Conservation (phyloP, 805 yeast genomes). For the Barnettozyma vustinii region DNA sequence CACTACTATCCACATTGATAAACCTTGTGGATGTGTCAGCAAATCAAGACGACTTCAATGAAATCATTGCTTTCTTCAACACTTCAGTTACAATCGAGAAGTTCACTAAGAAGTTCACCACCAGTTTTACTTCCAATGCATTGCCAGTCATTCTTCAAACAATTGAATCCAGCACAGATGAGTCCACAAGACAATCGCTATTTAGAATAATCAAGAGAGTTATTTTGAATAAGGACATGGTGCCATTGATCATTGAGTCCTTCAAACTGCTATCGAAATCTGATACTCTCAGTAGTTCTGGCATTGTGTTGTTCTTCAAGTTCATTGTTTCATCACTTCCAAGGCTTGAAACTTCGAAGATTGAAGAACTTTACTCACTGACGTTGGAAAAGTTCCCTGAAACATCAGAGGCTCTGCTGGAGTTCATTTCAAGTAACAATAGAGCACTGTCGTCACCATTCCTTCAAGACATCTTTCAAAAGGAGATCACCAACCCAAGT, state of each 20-base stretch:
- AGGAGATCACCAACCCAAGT: conserved; percentile 41
- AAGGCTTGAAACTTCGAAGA: conserved; percentile 27
- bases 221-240: conserved; percentile 25
- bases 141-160: conserved; percentile 14
- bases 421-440: conserved; percentile 42
- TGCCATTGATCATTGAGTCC: conserved; percentile 25
- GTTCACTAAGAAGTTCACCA: conserved; percentile 14
- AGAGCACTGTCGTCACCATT: conserved; percentile 51
- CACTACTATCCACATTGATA: conserved; percentile 17
- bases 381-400: conserved; percentile 35
- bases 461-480: conserved; percentile 38
- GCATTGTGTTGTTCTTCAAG: conserved; percentile 28
- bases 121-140: conserved; percentile 16
- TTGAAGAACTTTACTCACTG: conserved; percentile 45
- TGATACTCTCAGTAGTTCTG: conserved; percentile 7
- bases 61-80: conserved; percentile 15
- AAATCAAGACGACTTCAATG: conserved; percentile 1
- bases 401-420: conserved; percentile 39
- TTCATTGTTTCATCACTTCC: conserved; percentile 27
- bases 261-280: conserved; percentile 28
- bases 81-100: conserved; percentile 12
- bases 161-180: background rate
- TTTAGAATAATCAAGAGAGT: conserved; percentile 21
- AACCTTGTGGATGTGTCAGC: background rate
- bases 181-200: conserved; percentile 6